phyloP scores from a whole-genome alignment of 2,329 filamentous ascomycete genomes.

The Xylaria sp. region DNA sequence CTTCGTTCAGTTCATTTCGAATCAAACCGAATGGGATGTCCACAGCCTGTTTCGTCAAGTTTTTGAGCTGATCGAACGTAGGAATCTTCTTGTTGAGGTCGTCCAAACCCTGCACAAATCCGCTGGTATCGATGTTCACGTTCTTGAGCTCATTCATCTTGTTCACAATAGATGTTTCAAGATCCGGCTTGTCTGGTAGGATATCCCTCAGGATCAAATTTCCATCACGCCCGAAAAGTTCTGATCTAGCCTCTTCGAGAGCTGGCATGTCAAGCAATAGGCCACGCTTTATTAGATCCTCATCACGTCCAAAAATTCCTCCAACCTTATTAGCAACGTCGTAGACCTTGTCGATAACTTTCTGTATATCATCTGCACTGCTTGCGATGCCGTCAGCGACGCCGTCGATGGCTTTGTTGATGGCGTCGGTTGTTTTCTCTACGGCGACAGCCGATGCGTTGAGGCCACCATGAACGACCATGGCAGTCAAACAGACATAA shows the following conservation, averaged over 20 bases:
- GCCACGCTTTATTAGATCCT: slow-evolving; percentile 18
- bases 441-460: slow-evolving; percentile 67
- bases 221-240: slow-evolving; percentile 17
- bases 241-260: slow-evolving; percentile 61
- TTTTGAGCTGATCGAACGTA: slow-evolving; percentile 83
- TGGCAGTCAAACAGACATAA: slow-evolving; percentile 88
- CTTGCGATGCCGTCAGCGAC: slow-evolving; percentile 56
- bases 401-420: slow-evolving; percentile 61
- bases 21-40: slow-evolving; percentile 83
- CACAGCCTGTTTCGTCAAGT: slow-evolving; percentile 80
- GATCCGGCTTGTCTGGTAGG: slow-evolving; percentile 47
- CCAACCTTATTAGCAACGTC: slow-evolving; percentile 61
- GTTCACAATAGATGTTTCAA: slow-evolving; percentile 68
- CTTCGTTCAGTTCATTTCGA: slow-evolving; percentile 75
- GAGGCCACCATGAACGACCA: slow-evolving; percentile 82
- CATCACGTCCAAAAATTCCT: slow-evolving; percentile 36
- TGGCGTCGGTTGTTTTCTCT: slow-evolving; percentile 56
- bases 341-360: slow-evolving; percentile 66
- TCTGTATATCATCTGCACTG: slow-evolving; percentile 66
- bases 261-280: slow-evolving; percentile 46
- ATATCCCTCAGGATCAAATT: slow-evolving; percentile 17
- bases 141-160: slow-evolving; percentile 63
- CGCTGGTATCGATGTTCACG: slow-evolving; percentile 73
- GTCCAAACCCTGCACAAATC: slow-evolving; percentile 74
- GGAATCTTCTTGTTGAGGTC: slow-evolving; percentile 83